These are phyloP conservation scores for Kodamaea suecica DNA, from an alignment of 1,139 yeast genomes.

Conservation along the genomic window DNA sequence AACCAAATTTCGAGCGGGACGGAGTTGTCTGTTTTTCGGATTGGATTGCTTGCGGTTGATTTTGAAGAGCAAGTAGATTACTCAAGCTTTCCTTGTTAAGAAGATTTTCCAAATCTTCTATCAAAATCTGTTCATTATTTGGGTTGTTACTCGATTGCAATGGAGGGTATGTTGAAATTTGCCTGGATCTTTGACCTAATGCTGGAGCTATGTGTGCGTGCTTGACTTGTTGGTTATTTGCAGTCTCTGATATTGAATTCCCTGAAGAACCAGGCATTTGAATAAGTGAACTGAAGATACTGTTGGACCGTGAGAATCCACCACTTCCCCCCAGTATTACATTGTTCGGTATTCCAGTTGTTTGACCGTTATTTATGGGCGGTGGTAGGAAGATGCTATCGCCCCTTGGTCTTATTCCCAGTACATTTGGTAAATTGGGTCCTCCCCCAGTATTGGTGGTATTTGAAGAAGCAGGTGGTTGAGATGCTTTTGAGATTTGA, in stretches of 20 bases:
- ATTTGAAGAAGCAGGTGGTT: not conserved
- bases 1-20: constrained; percentile 23
- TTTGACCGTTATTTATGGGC: constrained; percentile 14
- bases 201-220: constrained; percentile 13
- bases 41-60: constrained; percentile 8
- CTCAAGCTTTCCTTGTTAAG: constrained; percentile 43
- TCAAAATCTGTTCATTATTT: constrained; percentile 24
- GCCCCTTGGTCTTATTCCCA: constrained; percentile 17
- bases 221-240: constrained; percentile 7
- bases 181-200: constrained; percentile 11
- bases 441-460: not conserved
- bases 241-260: constrained; percentile 31
- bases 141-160: constrained; percentile 7
- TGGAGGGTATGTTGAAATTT: constrained; percentile 15
- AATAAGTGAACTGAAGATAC: constrained; percentile 41
- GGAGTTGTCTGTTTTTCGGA: constrained; percentile 8
- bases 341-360: constrained; percentile 1
- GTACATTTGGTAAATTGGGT: constrained; percentile 6
- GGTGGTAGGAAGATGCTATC: constrained; percentile 27
- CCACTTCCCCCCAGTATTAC: constrained; percentile 3
- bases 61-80: constrained; percentile 25
- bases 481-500: not conserved
- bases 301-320: constrained; percentile 33
- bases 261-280: constrained; percentile 38
- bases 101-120: constrained; percentile 44